A percentile compares a stretch with the other conserved stretches of the same genome.
phyloP scores from a whole-genome alignment of 2,329 filamentous ascomycete species.

The Bipolaris cookei region DNA sequence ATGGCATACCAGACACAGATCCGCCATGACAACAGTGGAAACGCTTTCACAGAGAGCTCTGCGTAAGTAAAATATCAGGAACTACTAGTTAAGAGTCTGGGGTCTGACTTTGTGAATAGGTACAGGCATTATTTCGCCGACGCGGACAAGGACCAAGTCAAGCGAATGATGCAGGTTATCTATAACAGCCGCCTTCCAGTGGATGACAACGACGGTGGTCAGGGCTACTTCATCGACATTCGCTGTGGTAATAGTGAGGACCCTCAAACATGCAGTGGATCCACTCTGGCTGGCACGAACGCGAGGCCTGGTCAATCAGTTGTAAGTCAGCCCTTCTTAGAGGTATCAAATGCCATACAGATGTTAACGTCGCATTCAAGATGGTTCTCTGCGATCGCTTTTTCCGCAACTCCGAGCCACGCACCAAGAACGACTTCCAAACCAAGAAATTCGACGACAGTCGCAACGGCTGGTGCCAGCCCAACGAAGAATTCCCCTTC shows the following conservation, averaged over 20 bases:
- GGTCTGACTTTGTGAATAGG: constrained; percentile 3
- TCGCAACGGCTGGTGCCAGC: constrained; percentile 8
- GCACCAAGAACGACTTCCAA: constrained; percentile 11
- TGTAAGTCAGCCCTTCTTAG: constrained; percentile 13
- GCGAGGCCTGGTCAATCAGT: constrained; percentile 9
- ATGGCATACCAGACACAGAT: not conserved
- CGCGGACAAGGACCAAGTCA: constrained; percentile 12
- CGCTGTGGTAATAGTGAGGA: constrained; percentile 8
- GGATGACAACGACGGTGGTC: constrained; percentile 9
- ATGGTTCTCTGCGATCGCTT: constrained; percentile 13
- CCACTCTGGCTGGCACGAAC: constrained; percentile 9
- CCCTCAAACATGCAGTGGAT: constrained; percentile 12
- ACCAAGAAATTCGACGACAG: constrained; percentile 11
- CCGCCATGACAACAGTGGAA: not conserved
- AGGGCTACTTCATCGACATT: constrained; percentile 14
- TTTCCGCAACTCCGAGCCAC: constrained; percentile 7
- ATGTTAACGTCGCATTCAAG: constrained; percentile 10
- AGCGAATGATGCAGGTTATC: constrained; percentile 13
- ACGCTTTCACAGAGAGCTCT: not conserved
- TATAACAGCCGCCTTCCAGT: constrained; percentile 14
- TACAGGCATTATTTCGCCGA: constrained; percentile 12
- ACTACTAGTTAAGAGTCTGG: not conserved
- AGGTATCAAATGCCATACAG: constrained; percentile 12
- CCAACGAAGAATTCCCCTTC: constrained; percentile 10
- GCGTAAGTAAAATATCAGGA: not conserved